phyloP scores from a whole-genome alignment of 106 monocot genomes.

The Dendrobium chrysotoxum region DNA sequence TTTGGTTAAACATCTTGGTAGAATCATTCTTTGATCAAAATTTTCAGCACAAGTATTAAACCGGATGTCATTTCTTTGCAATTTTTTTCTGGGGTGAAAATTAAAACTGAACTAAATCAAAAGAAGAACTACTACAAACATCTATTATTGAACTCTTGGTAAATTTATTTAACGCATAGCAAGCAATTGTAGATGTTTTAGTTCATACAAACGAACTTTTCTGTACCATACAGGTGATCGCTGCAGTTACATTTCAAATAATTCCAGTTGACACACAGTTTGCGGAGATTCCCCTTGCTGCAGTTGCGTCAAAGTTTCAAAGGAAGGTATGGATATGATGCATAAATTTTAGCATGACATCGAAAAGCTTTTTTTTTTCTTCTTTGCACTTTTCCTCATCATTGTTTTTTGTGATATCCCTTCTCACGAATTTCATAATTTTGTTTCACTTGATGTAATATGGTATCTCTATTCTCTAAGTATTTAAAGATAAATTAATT shows the following conservation, averaged over 20 bases:
- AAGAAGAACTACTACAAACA: not conserved
- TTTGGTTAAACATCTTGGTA: too few relatives aligned
- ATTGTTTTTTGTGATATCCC: not conserved
- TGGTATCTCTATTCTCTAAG: not conserved
- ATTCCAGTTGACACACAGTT: conserved; percentile 50
- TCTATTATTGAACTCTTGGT: not conserved
- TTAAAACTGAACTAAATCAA: not conserved
- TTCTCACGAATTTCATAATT: not conserved
- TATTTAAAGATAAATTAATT: not conserved
- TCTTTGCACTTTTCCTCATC: not conserved
- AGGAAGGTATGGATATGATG: conserved; percentile 27
- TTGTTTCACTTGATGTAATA: not conserved
- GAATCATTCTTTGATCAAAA: too few relatives aligned
- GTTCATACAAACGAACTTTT: not conserved
- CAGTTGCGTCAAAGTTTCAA: conserved; percentile 50
- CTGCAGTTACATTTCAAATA: conserved; percentile 79
- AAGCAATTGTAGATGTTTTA: not conserved
- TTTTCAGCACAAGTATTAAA: too few relatives aligned
- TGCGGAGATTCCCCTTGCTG: conserved; percentile 88
- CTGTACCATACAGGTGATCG: conserved; percentile 49
- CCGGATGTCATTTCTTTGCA: too few relatives aligned
- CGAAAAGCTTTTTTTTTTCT: not conserved
- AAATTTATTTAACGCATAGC: not conserved
- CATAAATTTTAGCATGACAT: not conserved
- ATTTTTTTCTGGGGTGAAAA: not conserved